A percentile compares a stretch with the other conserved stretches of the same genome.
These are phyloP conservation scores for Termitomyces sp. DNA, from an alignment of 768 basidiomycete species.

Conservation along the genomic window DNA sequence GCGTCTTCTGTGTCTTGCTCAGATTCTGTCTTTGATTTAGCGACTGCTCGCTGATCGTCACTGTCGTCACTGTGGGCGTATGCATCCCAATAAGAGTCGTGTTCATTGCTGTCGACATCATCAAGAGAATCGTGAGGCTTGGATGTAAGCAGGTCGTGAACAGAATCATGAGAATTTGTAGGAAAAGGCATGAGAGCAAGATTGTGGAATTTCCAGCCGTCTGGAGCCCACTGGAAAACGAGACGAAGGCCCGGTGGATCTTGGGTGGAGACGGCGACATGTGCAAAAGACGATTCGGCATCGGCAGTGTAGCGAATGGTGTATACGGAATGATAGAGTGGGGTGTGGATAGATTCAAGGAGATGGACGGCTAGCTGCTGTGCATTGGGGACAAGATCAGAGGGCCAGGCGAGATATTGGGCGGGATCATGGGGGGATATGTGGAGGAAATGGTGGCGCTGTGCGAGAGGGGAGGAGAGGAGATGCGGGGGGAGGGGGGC, in stretches of 20 bases:
- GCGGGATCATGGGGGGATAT: slow-evolving; percentile 46
- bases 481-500: slow-evolving; percentile 57
- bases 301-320: slow-evolving; percentile 40
- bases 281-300: slow-evolving; percentile 51
- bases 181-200: slow-evolving; percentile 71
- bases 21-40: slow-evolving; percentile 16
- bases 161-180: slow-evolving; percentile 29
- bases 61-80: slow-evolving; percentile 43
- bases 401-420: slow-evolving; percentile 71
- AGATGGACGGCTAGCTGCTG: slow-evolving; percentile 34
- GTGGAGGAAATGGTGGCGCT: slow-evolving; percentile 64
- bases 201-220: slow-evolving; percentile 72
- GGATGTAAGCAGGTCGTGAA: slow-evolving; percentile 24
- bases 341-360: slow-evolving; percentile 35
- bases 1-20: slow-evolving; percentile 48
- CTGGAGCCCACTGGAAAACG: slow-evolving; percentile 64
- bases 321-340: slow-evolving; percentile 39
- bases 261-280: slow-evolving; percentile 44
- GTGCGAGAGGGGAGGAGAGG: slow-evolving; percentile 53
- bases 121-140: slow-evolving; percentile 28
- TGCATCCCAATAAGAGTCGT: slow-evolving; percentile 68
- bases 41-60: slow-evolving; percentile 18
- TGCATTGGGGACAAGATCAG: slow-evolving; percentile 26
- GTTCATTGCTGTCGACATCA: slow-evolving; percentile 36
- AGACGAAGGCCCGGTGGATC: slow-evolving; percentile 44